These are phyloP conservation scores for Diutina mesorugosa DNA, from an alignment of 1,139 yeast species.

Conservation along the genomic window DNA sequence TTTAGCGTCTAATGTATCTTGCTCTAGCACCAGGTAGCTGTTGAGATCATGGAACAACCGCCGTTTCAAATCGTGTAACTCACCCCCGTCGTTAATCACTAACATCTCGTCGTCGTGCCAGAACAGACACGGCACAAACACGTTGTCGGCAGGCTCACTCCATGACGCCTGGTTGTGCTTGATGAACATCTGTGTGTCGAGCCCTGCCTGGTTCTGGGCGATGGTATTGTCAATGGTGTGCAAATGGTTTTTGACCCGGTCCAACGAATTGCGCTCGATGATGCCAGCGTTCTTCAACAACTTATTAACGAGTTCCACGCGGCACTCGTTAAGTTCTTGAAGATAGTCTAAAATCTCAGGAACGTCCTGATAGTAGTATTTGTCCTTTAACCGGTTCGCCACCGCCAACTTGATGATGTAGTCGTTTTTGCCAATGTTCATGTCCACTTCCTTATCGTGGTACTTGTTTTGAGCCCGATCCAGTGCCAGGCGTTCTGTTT, in stretches of 20 bases:
- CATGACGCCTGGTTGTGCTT: slow-evolving; percentile 70
- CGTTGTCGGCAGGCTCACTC: slow-evolving; percentile 80
- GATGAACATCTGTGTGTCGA: slow-evolving; percentile 85
- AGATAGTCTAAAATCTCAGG: slow-evolving; percentile 83
- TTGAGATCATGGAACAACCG: slow-evolving; percentile 38
- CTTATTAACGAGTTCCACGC: slow-evolving; percentile 61
- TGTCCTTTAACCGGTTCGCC: slow-evolving; percentile 86
- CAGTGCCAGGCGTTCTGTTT: slow-evolving; percentile 43
- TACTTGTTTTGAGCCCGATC: slow-evolving; percentile 49
- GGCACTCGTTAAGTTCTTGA: slow-evolving; percentile 75
- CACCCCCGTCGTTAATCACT: slow-evolving; percentile 41
- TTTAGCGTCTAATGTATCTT: slow-evolving; percentile 32
- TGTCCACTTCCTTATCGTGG: slow-evolving; percentile 55
- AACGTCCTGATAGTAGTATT: slow-evolving; percentile 82
- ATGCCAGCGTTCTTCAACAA: slow-evolving; percentile 53
- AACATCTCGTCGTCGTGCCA: slow-evolving; percentile 96
- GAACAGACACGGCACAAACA: slow-evolving; percentile 76
- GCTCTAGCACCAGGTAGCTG: slow-evolving; percentile 30
- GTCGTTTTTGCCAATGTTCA: slow-evolving; percentile 78
- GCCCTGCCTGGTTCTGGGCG: slow-evolving; percentile 56
- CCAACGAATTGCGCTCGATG: slow-evolving; percentile 48
- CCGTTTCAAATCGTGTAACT: slow-evolving; percentile 53
- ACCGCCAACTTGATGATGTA: slow-evolving; percentile 72
- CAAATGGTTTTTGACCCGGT: slow-evolving; percentile 39
- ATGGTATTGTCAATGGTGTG: slow-evolving; percentile 45